Evolutionary conservation across 2,329 filamentous ascomycete species (phyloP).

Genomic region (Claviceps pazoutovae): DNA sequence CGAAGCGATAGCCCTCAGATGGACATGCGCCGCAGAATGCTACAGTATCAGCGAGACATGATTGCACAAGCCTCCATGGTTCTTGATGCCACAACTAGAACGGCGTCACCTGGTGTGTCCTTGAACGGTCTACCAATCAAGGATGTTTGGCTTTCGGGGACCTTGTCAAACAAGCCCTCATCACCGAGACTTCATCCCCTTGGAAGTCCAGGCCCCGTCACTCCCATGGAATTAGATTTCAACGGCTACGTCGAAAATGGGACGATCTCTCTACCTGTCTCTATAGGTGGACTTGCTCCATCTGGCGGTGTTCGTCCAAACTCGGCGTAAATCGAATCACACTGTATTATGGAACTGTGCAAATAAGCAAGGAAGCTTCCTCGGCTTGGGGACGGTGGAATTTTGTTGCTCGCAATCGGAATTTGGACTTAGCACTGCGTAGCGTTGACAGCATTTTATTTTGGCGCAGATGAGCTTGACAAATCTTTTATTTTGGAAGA

Average conservation of each 20-base stretch:
- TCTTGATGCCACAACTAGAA: constrained; percentile 15
- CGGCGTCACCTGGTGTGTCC: constrained; percentile 15
- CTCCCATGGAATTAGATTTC: constrained; percentile 42
- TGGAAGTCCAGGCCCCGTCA: constrained; percentile 46
- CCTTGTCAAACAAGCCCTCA: constrained; percentile 30
- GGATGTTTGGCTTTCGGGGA: constrained; percentile 24
- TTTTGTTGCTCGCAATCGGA: neutral
- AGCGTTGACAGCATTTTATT: neutral
- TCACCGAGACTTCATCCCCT: constrained; percentile 38
- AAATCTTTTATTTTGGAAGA: neutral
- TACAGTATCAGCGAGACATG: constrained; percentile 49
- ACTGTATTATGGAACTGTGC: neutral
- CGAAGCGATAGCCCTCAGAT: constrained; percentile 14
- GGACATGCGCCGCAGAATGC: constrained; percentile 36
- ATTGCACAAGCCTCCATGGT: constrained; percentile 41
- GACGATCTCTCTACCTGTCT: neutral
- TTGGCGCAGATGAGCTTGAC: neutral
- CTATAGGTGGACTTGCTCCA: neutral
- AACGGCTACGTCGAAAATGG: constrained; percentile 22
- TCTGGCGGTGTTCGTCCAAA: neutral
- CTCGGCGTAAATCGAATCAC: neutral
- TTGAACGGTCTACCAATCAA: constrained; percentile 22
- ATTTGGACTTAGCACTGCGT: neutral
- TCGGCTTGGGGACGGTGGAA: neutral
- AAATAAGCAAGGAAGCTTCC: too few relatives aligned